Evolutionary conservation across 1,139 yeast species (phyloP), one percentile per base, ranked within the genome.

Genomic region (Diutina siamensis): DNA sequence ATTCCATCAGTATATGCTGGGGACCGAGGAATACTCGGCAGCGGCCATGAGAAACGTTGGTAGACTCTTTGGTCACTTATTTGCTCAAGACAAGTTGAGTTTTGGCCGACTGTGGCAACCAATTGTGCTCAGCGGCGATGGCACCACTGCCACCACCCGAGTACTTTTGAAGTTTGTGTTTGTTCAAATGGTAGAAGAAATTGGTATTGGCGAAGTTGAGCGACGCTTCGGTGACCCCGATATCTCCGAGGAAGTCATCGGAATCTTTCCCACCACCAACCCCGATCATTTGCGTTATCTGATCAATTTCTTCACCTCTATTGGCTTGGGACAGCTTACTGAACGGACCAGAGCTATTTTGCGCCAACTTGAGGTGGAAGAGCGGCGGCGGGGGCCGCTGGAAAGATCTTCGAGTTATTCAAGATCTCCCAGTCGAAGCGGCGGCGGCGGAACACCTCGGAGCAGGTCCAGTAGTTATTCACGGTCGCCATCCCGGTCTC

Each of bases 261-360:
- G 82, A 4, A 57, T 78, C 48, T 64, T 80, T 67, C 83, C 67
- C 40, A 64, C 58, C 49, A 58, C 52, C 44, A 62, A 51, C 49
- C 67, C 74, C 0, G 86, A 82, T n/a, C 70, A 80, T 48, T 64
- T 81, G 12, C 66, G 94, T 49, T 92, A 88, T 58, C 76, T 95
- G 1, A 87, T 89, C 58, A 92, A 92, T 57, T 92, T 74, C 59
- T 92, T 89, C 62, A 89, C 97, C 0, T 96, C 97, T 1, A 87
- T 92, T 53, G 95, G 95, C 0, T 61, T 89, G 46, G 97, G 97
- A 44, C 72, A 74, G 2, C 59, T 92, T 48, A 89, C 97, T 0
- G 95, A 87, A 44, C 74, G 67, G 10, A 83, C 88, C 94, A 74
- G 98, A 62, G 71, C 67, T 10, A 70, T 67, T 13, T 64, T 85